These are phyloP conservation scores for Claviceps maximensis DNA, from an alignment of 2,329 filamentous ascomycete species.

Conservation along the genomic window DNA sequence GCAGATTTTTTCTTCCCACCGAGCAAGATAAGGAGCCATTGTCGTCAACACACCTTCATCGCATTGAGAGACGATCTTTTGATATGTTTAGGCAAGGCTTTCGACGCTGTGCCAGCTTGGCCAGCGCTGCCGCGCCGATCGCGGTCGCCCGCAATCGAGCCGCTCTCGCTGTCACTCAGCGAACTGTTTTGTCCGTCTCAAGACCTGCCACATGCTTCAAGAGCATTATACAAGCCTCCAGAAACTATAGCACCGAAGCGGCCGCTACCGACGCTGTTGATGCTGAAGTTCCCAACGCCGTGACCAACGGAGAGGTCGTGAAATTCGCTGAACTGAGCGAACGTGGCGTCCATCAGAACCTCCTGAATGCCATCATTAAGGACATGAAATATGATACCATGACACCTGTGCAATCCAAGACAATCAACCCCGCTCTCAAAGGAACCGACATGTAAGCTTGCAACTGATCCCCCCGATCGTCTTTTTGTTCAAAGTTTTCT, in stretches of 20 bases:
- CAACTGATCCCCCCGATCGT: neutral
- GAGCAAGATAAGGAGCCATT: neutral
- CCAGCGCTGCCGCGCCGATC: slow-evolving; percentile 17
- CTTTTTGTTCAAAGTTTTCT: neutral
- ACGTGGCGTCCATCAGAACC: slow-evolving; percentile 44
- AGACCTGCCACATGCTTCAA: slow-evolving; percentile 10
- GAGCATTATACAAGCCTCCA: slow-evolving; percentile 13
- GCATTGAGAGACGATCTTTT: slow-evolving; percentile 1
- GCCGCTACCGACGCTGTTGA: slow-evolving; percentile 17
- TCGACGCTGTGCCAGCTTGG: slow-evolving; percentile 25
- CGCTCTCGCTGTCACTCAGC: slow-evolving; percentile 13
- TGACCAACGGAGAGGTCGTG: slow-evolving; percentile 15
- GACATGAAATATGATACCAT: slow-evolving; percentile 70
- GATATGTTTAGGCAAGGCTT: slow-evolving; percentile 25
- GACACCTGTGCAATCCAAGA: slow-evolving; percentile 83
- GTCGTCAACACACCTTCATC: neutral
- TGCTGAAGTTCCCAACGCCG: slow-evolving; percentile 2
- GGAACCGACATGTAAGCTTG: slow-evolving; percentile 67
- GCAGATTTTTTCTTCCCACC: neutral
- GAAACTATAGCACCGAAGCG: slow-evolving; percentile 29
- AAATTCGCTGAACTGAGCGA: slow-evolving; percentile 31
- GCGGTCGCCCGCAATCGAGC: slow-evolving; percentile 17
- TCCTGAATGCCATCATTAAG: slow-evolving; percentile 55
- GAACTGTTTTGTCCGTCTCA: slow-evolving; percentile 9
- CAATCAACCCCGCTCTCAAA: slow-evolving; percentile 65